Base-by-base conservation (phyloP, 345 rosid species). In the Aurinia saxatilis region DNA sequence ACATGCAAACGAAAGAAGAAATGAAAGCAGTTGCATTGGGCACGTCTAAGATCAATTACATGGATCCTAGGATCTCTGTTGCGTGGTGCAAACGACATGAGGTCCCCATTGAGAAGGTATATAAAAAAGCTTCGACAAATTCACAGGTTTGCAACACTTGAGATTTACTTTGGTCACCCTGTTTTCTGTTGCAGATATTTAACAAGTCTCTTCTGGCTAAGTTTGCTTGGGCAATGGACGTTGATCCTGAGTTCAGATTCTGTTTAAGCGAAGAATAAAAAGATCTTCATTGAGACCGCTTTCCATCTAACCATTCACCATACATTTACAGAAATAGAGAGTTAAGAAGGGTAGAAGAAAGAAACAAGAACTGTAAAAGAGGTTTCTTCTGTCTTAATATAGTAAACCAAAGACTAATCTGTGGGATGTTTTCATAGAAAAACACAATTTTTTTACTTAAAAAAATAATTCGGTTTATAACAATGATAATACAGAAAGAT, bases 1-100 rank as follows among this genome's bases (percentile, higher is more conserved):
- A 78, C 44, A 90, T 85, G 90, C 74, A 70, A 65, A 81, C 88
- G 29, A 93, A 90, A 46, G 99, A 93, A 52, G 97, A 93, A 73
- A 74, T 90, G 57, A 93, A 93, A 81, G 85, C 92, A 4, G 90
- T 93, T 12, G 97, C 97, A 17, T 64, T 93, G 38, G 99, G 99
- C 60, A 90, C 96, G 1, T 93, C 97, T 66, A 93, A 93, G 69
- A 93, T 93, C 70, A 93, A 93, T 60, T 93, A 93, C 65, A 91
- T 90, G 48, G 97, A 90, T 76, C 99, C 99, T 42, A 81, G 97
- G 82, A 93, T 90, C 57, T 82, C 86, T 13, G 97, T 93, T 18
- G 92, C 99, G 1, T 93, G 97, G 99, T 93, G 99, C 84, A 93
- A 93, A 76, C 75, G 99, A 25, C 95, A 84, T 5, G 97, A 93